Evolutionary conservation across 2,329 filamentous ascomycete species (phyloP), one percentile per base, ranked within the genome.

Genomic region (Fusarium subglutinans): DNA sequence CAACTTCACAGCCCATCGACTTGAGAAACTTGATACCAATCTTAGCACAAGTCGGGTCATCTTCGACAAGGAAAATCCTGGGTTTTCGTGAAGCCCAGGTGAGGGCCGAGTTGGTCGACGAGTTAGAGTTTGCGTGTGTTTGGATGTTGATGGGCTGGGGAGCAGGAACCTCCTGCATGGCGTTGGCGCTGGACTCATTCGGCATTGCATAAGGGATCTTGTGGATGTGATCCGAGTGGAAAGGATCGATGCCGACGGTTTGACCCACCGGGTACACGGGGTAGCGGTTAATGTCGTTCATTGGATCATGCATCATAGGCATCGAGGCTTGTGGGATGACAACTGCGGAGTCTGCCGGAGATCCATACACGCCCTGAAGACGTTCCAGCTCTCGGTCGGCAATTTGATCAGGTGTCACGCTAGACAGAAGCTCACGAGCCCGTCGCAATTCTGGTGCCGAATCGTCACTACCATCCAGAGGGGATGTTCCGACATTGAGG

Each of bases 231-330:
- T 98, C 95, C 76, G 94, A 93, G 80, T 96, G 95, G 88, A 97
- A 96, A 3, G 96, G 95, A 80, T 98, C 95, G 75, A 98, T 98
- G 60, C 95, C 95, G 74, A 97, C 94, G 2, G 92, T 96, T 74
- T 95, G 91, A 24, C 95, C 95, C 22, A 97, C 94, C 0, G 96
- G 95, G 80, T 98, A 98, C 15, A 98, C 95, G 61, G 97, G 89
- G 72, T 90, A 88, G 50, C 88, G 84, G 67, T 78, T 82, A 53
- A 89, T 86, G 69, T 90, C 88, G 74, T 83, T 87, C 75, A 90
- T 84, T 44, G 87, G 85, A 69, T 90, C 88, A 69, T 88, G 84
- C 75, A 89, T 79, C 79, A 88, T 82, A 30, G 84, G 82, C 78
- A 88, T 84, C 33, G 82, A 80, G 33, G 82, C 80, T 33, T 82